Evolutionary conservation across 2,329 filamentous ascomycete genomes (phyloP).

Genomic region (Penicillium sp.): DNA sequence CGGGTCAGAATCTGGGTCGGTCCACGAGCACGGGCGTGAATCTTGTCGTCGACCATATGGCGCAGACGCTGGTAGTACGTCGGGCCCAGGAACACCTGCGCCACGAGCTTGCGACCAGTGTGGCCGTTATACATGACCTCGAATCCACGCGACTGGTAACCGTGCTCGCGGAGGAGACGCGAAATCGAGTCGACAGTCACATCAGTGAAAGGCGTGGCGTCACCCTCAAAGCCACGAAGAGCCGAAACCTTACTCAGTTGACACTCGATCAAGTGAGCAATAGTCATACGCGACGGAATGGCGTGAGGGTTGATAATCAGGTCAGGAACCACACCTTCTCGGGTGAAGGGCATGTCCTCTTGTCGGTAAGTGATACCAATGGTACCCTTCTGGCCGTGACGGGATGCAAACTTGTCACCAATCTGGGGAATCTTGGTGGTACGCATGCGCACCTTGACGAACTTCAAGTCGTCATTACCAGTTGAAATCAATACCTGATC

Average conservation of each 20-base stretch:
- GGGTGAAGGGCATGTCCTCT: conserved; percentile 97
- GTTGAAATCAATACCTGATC: conserved; percentile 92
- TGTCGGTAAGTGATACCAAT: conserved; percentile 98
- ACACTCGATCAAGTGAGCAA: conserved; percentile 99
- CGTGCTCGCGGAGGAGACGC: conserved; percentile 76
- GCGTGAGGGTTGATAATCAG: conserved; percentile 99
- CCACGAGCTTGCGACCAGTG: conserved; percentile 87
- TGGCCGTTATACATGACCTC: conserved; percentile 99
- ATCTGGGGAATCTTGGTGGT: conserved; percentile 99
- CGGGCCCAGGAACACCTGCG: conserved; percentile 93
- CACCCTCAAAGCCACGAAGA: conserved; percentile 89
- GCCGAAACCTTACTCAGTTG: conserved; percentile 93
- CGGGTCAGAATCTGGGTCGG: conserved; percentile 96
- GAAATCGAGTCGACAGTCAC: conserved; percentile 95
- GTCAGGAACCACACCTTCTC: conserved; percentile 87
- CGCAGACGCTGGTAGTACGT: conserved; percentile 98
- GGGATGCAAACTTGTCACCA: conserved; percentile 97
- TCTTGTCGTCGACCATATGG: conserved; percentile 99
- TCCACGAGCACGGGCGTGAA: conserved; percentile 95
- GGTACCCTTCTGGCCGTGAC: conserved; percentile 98
- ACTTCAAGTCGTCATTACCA: conserved; percentile 88
- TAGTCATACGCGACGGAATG: conserved; percentile 99
- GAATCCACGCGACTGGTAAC: conserved; percentile 95
- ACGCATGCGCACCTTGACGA: conserved; percentile 94
- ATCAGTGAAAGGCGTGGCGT: conserved; percentile 96